Percentiles rank a stretch among this genome's conserved stretches.
These are phyloP conservation scores for Dillenia turbinata DNA, from an alignment of 164 flowering plant genomes.

Conservation along the genomic window DNA sequence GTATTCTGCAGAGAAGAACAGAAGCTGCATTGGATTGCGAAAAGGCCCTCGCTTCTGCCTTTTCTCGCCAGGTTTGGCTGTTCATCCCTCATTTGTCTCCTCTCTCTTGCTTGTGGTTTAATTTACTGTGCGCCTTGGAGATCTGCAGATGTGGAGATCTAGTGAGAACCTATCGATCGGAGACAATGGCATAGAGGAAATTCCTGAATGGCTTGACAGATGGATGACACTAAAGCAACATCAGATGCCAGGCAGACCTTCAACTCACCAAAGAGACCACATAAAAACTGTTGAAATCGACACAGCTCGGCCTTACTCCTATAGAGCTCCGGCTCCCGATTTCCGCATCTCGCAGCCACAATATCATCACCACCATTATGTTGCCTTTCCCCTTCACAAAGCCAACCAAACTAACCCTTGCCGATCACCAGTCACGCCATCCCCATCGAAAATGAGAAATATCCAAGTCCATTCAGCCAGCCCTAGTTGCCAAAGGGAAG, in stretches of 20 bases:
- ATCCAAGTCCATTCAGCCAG: constrained; percentile 58
- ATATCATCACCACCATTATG: constrained; percentile 9
- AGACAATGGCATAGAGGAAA: constrained; percentile 50
- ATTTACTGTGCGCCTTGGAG: not conserved
- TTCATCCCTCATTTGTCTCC: constrained; percentile 1
- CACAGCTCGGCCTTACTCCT: constrained; percentile 64
- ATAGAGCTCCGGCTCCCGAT: constrained; percentile 26
- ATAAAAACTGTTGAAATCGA: constrained; percentile 87
- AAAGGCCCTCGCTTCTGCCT: constrained; percentile 54
- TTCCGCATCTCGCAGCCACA: constrained; percentile 27
- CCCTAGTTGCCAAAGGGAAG: constrained; percentile 52
- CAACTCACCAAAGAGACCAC: constrained; percentile 60
- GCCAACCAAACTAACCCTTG: constrained; percentile 11
- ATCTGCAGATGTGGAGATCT: constrained; percentile 46
- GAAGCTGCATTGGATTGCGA: constrained; percentile 65
- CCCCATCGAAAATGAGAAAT: constrained; percentile 37
- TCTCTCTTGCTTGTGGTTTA: not conserved
- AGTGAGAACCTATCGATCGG: constrained; percentile 47
- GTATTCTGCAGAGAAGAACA: constrained; percentile 58
- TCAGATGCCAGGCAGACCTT: constrained; percentile 61
- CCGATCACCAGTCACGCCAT: constrained; percentile 44
- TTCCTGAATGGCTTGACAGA: constrained; percentile 59
- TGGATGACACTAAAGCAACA: constrained; percentile 74
- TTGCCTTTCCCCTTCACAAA: constrained; percentile 44
- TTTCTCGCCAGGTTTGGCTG: constrained; percentile 65